Base-by-base conservation (phyloP, 257 asterid species). In the Ilex aquifolium region DNA sequence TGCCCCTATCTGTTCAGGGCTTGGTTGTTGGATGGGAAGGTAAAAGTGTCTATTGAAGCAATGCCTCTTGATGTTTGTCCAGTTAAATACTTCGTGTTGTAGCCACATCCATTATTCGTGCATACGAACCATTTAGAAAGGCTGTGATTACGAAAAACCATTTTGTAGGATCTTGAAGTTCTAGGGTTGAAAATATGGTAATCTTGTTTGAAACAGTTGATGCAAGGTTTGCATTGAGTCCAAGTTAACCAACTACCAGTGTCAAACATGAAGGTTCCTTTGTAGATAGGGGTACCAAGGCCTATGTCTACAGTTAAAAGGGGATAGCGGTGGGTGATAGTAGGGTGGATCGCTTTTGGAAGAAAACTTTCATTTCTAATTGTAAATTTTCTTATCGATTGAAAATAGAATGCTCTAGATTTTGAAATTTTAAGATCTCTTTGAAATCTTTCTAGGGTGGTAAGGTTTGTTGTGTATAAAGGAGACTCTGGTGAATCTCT, bases 201-300 rank as follows among this genome's bases (percentile, higher is more conserved):
- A 0, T 31, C 29, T 49, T 84, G 87, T 5, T 68, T 42, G 14
- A 68, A 76, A 64, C 85, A 81, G 4, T 13, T 1, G 3, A 10
- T 2, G 29, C 87, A 81, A 1, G 90, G 87, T 8, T 57, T 29
- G 59, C 90, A 81, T 59, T 81, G 83, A 0, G 79, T 76, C 87
- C 91, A 81, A 2, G 74, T 44, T 2, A 72, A 0, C 61, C 72
- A 76, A n/a, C 85, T 83, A 17, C 87, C 90, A 0, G 83, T 83
- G 9, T 81, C 85, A 0, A 72, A 77, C 1, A 81, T 61, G 44
- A 70, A 80, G 7, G 40, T 36, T 36, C 40, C 40, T 36, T 36
- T 36, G 3, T 7, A 3, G 40, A 7, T 36, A 36, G 40, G 40
- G 40, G 40, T 36, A 36, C 40, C 40, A 36, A 36, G 40, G 40